Conservation (phyloP, 768 basidiomycete genomes). For the Phallus indusiatus region DNA sequence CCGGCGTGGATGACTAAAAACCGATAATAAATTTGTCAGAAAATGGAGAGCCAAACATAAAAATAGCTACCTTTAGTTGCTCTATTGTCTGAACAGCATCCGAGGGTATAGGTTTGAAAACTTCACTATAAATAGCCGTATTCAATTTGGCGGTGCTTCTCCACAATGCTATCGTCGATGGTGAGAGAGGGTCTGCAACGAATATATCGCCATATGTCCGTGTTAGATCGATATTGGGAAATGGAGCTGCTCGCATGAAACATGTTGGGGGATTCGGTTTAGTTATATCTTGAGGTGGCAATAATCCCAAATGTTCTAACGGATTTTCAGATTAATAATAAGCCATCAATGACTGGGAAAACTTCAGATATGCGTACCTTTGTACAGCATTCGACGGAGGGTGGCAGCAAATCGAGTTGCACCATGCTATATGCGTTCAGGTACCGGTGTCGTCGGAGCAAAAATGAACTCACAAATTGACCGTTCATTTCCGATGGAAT, state of each 20-base stretch:
- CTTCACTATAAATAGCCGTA: slow-evolving; percentile 74
- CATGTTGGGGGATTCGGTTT: slow-evolving; percentile 25
- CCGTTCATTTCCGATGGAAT: slow-evolving; percentile 75
- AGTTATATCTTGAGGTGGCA: slow-evolving; percentile 49
- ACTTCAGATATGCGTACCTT: slow-evolving; percentile 37
- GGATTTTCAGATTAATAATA: neutral
- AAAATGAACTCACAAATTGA: slow-evolving; percentile 25
- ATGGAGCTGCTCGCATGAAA: slow-evolving; percentile 77
- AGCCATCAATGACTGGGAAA: neutral
- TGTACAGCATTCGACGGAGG: slow-evolving; percentile 73
- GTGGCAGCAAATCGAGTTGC: slow-evolving; percentile 77
- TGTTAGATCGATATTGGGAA: slow-evolving; percentile 59
- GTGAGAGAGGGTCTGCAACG: slow-evolving; percentile 72
- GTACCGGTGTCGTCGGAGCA: neutral
- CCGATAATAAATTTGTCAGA: neutral
- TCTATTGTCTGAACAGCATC: slow-evolving; percentile 75
- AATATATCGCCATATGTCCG: slow-evolving; percentile 43
- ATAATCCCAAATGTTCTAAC: slow-evolving; percentile 80
- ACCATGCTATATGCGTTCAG: slow-evolving; percentile 30
- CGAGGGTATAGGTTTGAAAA: slow-evolving; percentile 81
- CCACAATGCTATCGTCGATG: slow-evolving; percentile 52
- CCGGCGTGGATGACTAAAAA: slow-evolving; percentile 58
- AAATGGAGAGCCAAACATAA: neutral
- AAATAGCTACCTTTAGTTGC: slow-evolving; percentile 52
- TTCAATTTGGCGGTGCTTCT: slow-evolving; percentile 67